Evolutionary conservation across 2,329 filamentous ascomycete species (phyloP), one percentile per base, ranked within the genome.

Genomic region (Pyricularia grisea): DNA sequence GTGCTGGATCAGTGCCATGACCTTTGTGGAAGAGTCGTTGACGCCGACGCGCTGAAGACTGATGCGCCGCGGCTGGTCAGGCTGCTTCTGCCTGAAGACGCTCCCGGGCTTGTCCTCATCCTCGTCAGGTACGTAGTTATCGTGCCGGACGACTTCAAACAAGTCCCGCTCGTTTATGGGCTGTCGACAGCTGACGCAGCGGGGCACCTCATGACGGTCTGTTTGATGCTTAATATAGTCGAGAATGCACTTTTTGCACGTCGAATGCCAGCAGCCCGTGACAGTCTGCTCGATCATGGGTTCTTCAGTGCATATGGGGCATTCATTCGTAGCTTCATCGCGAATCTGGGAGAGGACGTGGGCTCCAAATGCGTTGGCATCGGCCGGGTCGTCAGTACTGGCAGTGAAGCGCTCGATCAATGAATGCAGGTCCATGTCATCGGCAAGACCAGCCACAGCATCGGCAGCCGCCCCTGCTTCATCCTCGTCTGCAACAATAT

Each of bases 261-360:
- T 94, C 42, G 92, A 97, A 78, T 99, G 95, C 93, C 95, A 99
- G 79, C 95, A 99, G 0, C 93, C 92, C 0, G 95, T 98, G 1
- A 99, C 95, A 0, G 92, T 91, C 76, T 97, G 94, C 68, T 97
- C 91, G 60, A 92, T 87, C 93, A 98, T 98, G 3, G 94, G 93
- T 77, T 98, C 95, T 77, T 98, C 94, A 4, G 92, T 88, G 79
- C 95, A 99, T 68, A 99, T 92, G 0, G 95, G 94, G 74, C 95
- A 99, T 80, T 99, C 95, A 71, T 91, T 91, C 70, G 90, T 88
- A 0, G 92, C 89, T 75, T 98, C 94, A 68, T 92, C 92, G 72
- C 96, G 92, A 66, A 99, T 99, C 77, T 98, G 93, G 71, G 90
- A 88, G 17, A 99, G 83, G 0, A 94, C 93, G 76, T 97, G 90